Base-by-base conservation (phyloP, 257 asterid species). In the Misopates orontium region DNA sequence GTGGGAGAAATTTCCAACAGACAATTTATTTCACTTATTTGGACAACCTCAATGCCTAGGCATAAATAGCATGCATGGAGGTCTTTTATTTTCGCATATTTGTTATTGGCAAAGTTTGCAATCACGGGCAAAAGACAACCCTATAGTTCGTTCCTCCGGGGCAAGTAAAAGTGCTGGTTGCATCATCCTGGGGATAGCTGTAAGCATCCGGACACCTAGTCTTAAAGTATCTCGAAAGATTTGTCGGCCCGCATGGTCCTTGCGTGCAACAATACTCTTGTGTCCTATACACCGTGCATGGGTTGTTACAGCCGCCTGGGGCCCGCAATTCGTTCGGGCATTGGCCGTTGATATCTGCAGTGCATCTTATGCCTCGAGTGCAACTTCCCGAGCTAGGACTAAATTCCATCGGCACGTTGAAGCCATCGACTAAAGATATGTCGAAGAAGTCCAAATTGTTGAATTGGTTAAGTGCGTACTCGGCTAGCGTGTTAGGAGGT, bases 401-500 rank as follows among this genome's bases (percentile, higher is more conserved):
- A 17, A 80, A 76, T 0, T 76, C 82, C 83, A 85, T 73, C 0
- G 92, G 83, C 1, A 89, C 78, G 10, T 89, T 84, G 75, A 84
- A 89, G 1, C 96, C 92, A 5, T 86, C 96, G 6, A 84, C 78
- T 0, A 81, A 58, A 0, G 95, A 89, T 3, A 86, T 84, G 50
- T 89, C 92, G 41, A 71, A 60, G 68, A 80, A 86, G 64, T 84
- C 96, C 6, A 71, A 55, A 57, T 81, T 77, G 5, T 19, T 42
- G 59, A 45, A 81, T 8, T 75, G 79, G 73, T 86, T 82, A 12
- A 84, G 65, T 0, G 70, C 83, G 28, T 47, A 86, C 20, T 86
- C 90, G 0, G 90, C 95, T 0, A 89, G 60, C 1, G 96, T 89
- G 71, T 88, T 82, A 0, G 88, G 95, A 0, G 92, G 84, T 8